Evolutionary conservation across 257 asterid genomes (phyloP), one percentile per base, ranked within the genome.

Genomic region (Voacanga thouarsii): DNA sequence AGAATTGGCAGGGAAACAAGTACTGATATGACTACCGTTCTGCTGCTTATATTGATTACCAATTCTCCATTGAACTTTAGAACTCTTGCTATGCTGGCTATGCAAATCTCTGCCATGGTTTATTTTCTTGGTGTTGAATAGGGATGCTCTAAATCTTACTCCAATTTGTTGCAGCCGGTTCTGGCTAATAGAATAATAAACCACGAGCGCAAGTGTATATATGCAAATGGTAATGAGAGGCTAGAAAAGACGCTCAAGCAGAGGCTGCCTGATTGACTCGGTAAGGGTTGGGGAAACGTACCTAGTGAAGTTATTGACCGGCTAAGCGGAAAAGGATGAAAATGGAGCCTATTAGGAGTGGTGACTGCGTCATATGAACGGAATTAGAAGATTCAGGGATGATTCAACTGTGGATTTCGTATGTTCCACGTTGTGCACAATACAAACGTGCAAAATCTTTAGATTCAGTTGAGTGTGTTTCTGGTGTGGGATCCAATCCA

Each of bases 1-100:
- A 73, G 65, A 18, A 65, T 78, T 41, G 82, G 73, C 23, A 78
- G 60, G 24, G 65, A 47, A 24, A 66, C 79, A 6, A 74, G 51
- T 24, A 79, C 74, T 8, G 66, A 44, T 0, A 79, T 15, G 68
- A 60, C 78, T 23, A 56, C 28, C 50, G 68, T 63, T 21, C 30
- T 63, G 70, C 77, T 75, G 53, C 61, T 80, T 14, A 75, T 19
- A 2, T 7, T 16, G 1, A 61, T 3, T 19, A 21, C 19, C 18
- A 33, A 19, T 56, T 68, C 83, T 55, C 24, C 51, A 10, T 28
- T 60, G 26, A 75, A 26, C 21, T 61, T 72, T 5, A 50, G 66
- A 1, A 4, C 64, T 47, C 75, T 56, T 23, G 30, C 9, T 5
- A 79, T 12, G 24, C 41, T 16, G 12, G 50, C 43, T 21, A 26